These are phyloP conservation scores for Trichosporon ovoides DNA, from an alignment of 1,284 basidiomycete genomes.

Conservation along the genomic window DNA sequence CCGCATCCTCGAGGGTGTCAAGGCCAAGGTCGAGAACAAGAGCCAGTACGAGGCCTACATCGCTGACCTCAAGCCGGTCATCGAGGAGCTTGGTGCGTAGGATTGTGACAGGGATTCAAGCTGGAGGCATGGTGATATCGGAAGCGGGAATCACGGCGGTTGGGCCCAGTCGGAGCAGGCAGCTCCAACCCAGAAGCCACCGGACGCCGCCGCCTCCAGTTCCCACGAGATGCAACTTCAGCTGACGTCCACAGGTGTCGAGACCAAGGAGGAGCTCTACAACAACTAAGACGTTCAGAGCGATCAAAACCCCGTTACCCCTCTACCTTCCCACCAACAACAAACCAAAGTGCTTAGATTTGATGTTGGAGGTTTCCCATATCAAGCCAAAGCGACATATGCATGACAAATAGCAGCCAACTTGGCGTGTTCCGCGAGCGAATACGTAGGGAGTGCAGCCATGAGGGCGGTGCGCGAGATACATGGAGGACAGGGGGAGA, in stretches of 20 bases:
- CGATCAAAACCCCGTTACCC: constrained; percentile 6
- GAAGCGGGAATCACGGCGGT: neutral
- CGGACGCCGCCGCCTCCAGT: too few relatives aligned
- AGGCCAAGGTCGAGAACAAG: constrained; percentile 93
- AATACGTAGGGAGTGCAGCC: neutral
- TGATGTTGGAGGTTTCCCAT: neutral
- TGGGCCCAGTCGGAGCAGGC: too few relatives aligned
- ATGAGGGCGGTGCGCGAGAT: neutral
- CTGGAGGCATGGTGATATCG: neutral
- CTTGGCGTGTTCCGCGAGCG: neutral
- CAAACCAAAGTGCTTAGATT: constrained; percentile 3
- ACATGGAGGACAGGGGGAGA: neutral
- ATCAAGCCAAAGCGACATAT: constrained; percentile 5
- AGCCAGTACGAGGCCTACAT: constrained; percentile 86
- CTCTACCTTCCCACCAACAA: neutral
- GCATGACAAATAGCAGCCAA: constrained; percentile 6
- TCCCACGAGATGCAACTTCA: neutral
- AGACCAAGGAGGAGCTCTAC: constrained; percentile 49
- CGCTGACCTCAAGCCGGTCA: constrained; percentile 74
- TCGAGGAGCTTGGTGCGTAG: constrained; percentile 80
- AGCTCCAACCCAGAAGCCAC: neutral
- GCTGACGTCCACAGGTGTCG: constrained; percentile 32
- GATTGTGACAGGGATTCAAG: neutral
- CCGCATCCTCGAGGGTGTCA: constrained; percentile 85
- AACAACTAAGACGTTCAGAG: constrained; percentile 29